Base-by-base conservation (phyloP, 2,329 filamentous ascomycete species). In the Diaporthe capsici region DNA sequence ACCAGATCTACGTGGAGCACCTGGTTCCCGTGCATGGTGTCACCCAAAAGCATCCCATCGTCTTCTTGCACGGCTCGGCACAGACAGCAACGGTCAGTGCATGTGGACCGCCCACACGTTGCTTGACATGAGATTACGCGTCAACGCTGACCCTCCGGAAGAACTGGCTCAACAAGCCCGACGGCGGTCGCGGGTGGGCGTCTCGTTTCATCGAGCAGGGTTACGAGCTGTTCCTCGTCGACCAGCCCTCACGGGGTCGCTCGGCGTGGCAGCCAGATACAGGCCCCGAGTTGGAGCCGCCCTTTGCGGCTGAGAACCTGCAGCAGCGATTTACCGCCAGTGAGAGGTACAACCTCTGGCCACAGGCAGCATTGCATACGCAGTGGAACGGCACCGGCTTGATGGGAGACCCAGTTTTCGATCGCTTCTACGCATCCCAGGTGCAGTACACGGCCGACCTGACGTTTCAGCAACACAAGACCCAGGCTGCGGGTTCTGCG, bases 1-100 rank as follows among this genome's bases (percentile, higher is more conserved):
- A 85, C 72, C 89, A 90, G 82, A 88, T 90, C 84, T 90, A 90
- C 77, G 87, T 90, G 39, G 89, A 90, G 82, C 84, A 83, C 73
- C 82, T 90, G 22, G 77, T 79, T 9, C 86, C 87, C 20, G 76
- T 79, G 8, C 34, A 63, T 13, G 80, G 79, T 47, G 78, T 75
- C 44, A 78, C 68, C 53, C 80, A 80, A 61, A 57, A 76, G 4
- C 79, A 75, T 47, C 86, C 86, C 0, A 80, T 88, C 47, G 79
- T 88, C 37, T 81, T 88, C 71, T 84, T 88, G 65, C 85, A 87
- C 55, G 87, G 87, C 28, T 81, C 82, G 68, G 85, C 81, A 13
- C 83, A 85, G 77, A 85, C 85, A 4, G 86, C 85, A 31, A 84
- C 80, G 71, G 85, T 84, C 37, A 70, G 65, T 79, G 34, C 34